phyloP scores from a whole-genome alignment of 345 rosid genomes.

The Kernera saxatilis region DNA sequence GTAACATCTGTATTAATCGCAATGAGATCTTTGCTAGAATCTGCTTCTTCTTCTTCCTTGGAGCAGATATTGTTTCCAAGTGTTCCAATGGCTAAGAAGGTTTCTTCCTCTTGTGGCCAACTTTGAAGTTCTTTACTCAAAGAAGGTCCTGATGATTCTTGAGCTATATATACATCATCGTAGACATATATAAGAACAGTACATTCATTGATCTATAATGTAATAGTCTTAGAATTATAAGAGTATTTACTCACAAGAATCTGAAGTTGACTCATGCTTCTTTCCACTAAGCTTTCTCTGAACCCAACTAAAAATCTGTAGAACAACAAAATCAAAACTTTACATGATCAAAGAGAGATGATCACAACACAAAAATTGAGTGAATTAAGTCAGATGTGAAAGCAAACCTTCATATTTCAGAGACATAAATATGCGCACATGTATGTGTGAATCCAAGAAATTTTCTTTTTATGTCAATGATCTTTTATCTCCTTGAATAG shows the following conservation, averaged over 20 bases:
- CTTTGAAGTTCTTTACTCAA: conserved; percentile 51
- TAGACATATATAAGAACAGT: background rate
- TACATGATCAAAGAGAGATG: background rate
- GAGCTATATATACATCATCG: conserved; percentile 21
- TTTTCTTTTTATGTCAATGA: conserved; percentile 27
- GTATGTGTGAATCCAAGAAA: conserved; percentile 25
- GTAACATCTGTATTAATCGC: conserved; percentile 15
- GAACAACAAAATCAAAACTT: background rate
- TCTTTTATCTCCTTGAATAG: conserved; percentile 5
- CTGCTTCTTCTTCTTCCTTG: conserved; percentile 27
- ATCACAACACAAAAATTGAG: background rate
- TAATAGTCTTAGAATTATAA: background rate
- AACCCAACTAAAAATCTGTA: conserved; percentile 68
- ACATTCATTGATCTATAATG: conserved; percentile 12
- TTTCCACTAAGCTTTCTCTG: conserved; percentile 50
- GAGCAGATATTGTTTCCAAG: conserved; percentile 45
- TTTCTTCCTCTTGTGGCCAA: conserved; percentile 52
- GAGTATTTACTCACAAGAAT: conserved; percentile 34
- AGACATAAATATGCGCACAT: background rate
- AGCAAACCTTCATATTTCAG: conserved; percentile 28
- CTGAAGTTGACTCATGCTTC: conserved; percentile 22
- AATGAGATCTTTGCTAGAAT: conserved; percentile 22
- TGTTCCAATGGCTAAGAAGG: conserved; percentile 73
- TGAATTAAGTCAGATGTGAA: background rate
- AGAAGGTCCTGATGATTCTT: conserved; percentile 26